Conservation (phyloP, 176 grass and related monocot genomes). For the Ampelocalamus luodianensis region DNA sequence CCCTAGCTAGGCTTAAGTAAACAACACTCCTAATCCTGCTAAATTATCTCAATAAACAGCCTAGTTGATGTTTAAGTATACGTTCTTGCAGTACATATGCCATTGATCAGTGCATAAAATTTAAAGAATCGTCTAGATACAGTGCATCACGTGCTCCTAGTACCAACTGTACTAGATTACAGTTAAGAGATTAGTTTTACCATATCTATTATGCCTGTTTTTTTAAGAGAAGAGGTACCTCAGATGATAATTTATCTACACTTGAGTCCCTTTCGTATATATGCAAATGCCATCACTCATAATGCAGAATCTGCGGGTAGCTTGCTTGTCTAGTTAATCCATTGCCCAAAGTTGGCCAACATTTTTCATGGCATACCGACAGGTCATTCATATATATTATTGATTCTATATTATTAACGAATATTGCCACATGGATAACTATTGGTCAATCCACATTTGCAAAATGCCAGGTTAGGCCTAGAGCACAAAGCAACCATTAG, state of each 20-base stretch:
- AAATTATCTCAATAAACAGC: neutral
- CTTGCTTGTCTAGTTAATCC: slow-evolving; percentile 40
- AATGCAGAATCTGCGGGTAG: slow-evolving; percentile 30
- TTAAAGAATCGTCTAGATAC: neutral
- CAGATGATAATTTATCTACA: slow-evolving; percentile 26
- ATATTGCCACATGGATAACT: slow-evolving; percentile 34
- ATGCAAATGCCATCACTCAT: slow-evolving; percentile 46
- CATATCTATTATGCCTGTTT: slow-evolving; percentile 20
- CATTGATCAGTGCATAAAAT: neutral
- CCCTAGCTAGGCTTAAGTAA: neutral
- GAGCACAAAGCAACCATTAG: slow-evolving; percentile 27
- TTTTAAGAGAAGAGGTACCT: neutral
- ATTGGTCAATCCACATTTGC: slow-evolving; percentile 6
- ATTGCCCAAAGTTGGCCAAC: slow-evolving; percentile 1
- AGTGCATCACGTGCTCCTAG: neutral
- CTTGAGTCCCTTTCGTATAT: slow-evolving; percentile 49
- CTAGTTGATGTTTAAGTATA: neutral
- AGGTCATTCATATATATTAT: slow-evolving; percentile 29
- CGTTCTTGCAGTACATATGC: neutral
- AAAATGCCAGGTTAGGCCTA: slow-evolving; percentile 49
- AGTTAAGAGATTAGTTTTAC: neutral
- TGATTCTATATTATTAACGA: slow-evolving; percentile 34
- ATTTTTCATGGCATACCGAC: slow-evolving; percentile 33
- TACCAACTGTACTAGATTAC: neutral
- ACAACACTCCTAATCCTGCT: neutral